phyloP scores from a whole-genome alignment of 2,329 filamentous ascomycete genomes.

The Tricladium varicosporioides region DNA sequence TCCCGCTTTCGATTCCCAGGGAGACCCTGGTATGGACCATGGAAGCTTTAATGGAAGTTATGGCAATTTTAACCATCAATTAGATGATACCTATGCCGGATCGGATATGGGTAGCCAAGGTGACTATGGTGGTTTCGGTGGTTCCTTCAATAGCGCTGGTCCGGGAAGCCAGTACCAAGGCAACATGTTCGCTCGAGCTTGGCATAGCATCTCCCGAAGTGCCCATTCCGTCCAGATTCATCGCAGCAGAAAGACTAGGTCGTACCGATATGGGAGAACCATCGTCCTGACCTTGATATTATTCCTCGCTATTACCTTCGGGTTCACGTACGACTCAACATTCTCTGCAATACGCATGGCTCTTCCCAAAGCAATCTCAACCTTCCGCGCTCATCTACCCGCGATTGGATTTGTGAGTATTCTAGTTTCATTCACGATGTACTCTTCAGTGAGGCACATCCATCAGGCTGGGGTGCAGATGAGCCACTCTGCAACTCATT shows the following conservation, averaged over 20 bases:
- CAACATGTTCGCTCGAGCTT: neutral
- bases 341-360: conserved; percentile 2
- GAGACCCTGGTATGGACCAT: conserved; percentile 3
- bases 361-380: neutral
- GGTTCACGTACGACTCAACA: conserved; percentile 12
- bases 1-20: neutral
- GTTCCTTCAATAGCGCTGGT: conserved; percentile 2
- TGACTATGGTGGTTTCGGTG: neutral
- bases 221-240: neutral
- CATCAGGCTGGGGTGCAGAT: too few species aligned
- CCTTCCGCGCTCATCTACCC: conserved; percentile 36
- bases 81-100: conserved; percentile 2
- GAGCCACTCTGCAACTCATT: too few species aligned
- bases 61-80: conserved; percentile 5
- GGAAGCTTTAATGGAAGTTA: conserved; percentile 6
- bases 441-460: conserved; percentile 18
- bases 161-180: conserved; percentile 1
- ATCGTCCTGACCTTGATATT: conserved; percentile 5
- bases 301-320: conserved; percentile 8
- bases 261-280: neutral
- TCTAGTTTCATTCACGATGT: conserved; percentile 20
- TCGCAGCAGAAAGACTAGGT: neutral
- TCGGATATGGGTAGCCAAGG: neutral
- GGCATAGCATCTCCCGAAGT: neutral
- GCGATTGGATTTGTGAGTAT: conserved; percentile 24